These are phyloP conservation scores for Pleurotus cornucopiae DNA, from an alignment of 768 basidiomycete species.

Conservation along the genomic window DNA sequence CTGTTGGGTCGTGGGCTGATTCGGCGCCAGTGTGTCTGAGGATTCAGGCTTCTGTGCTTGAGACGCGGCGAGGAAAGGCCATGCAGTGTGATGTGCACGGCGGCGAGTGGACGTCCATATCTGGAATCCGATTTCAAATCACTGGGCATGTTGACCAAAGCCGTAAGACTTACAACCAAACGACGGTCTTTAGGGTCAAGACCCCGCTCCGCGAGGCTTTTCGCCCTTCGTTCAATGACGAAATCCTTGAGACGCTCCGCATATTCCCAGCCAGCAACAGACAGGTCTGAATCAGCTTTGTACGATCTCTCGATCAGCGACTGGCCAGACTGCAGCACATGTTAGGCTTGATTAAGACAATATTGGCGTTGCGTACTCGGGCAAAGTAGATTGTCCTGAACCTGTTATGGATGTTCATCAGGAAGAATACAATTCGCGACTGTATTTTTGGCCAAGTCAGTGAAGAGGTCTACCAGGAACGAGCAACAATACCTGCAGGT, in stretches of 20 bases:
- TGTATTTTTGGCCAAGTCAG: constrained; percentile 26
- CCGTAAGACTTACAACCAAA: constrained; percentile 51
- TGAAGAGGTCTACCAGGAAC: not conserved
- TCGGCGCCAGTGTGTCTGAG: not conserved
- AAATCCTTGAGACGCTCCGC: constrained; percentile 87
- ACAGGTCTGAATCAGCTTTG: constrained; percentile 96
- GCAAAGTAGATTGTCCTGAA: constrained; percentile 96
- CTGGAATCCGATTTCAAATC: constrained; percentile 31
- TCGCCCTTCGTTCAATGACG: constrained; percentile 77
- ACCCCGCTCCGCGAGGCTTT: constrained; percentile 70
- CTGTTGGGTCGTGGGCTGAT: not conserved
- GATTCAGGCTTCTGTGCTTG: constrained; percentile 13
- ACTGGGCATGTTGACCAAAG: not conserved
- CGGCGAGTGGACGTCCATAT: constrained; percentile 97
- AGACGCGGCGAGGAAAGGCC: constrained; percentile 72
- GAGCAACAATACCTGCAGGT: constrained; percentile 59
- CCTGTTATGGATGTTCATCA: constrained; percentile 98
- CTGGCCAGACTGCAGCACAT: constrained; percentile 77
- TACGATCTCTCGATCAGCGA: constrained; percentile 98
- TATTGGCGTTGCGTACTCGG: constrained; percentile 48
- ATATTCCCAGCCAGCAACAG: constrained; percentile 94
- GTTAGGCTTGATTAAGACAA: not conserved
- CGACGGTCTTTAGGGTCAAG: constrained; percentile 55
- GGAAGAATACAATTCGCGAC: constrained; percentile 95
- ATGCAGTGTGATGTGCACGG: constrained; percentile 91